These are phyloP conservation scores for Infundibulicybe gibba DNA, from an alignment of 768 basidiomycete genomes.

Conservation along the genomic window DNA sequence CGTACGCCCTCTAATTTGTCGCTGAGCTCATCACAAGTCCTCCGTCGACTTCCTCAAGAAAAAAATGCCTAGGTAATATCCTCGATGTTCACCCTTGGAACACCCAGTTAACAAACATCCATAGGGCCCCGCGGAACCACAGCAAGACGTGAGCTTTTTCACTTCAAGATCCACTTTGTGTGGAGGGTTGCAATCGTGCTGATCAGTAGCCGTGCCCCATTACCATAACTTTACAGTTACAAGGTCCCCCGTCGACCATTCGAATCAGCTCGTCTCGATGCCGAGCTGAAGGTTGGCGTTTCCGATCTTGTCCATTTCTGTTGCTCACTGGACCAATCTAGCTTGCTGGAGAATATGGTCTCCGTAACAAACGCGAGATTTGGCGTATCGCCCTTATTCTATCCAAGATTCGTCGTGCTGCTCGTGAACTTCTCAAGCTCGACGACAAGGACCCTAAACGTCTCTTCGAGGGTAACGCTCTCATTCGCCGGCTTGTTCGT, in stretches of 20 bases:
- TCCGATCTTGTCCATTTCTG: background rate
- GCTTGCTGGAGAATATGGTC: conserved; percentile 99
- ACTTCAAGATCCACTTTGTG: conserved; percentile 65
- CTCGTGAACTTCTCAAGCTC: conserved; percentile 99
- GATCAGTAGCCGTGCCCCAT: conserved; percentile 65
- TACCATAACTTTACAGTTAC: conserved; percentile 69
- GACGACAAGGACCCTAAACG: conserved; percentile 99
- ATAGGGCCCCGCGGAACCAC: conserved; percentile 88
- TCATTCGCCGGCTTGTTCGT: conserved; percentile 93
- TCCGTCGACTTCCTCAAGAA: conserved; percentile 50
- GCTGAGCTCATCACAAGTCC: conserved; percentile 20
- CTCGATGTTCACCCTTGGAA: conserved; percentile 10
- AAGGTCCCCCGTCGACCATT: conserved; percentile 98
- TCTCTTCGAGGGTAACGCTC: conserved; percentile 98
- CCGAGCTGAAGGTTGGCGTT: conserved; percentile 87
- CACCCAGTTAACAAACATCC: conserved; percentile 27
- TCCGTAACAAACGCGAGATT: conserved; percentile 99
- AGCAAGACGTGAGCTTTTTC: conserved; percentile 86
- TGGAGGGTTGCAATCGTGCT: conserved; percentile 66
- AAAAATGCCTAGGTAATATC: conserved; percentile 82
- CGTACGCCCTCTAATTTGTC: conserved; percentile 16
- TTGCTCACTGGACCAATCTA: conserved; percentile 22
- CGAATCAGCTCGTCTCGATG: conserved; percentile 97
- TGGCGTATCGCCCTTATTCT: conserved; percentile 98
- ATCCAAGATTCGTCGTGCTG: conserved; percentile 99